Evolutionary conservation across 495 filamentous ascomycete genomes (phyloP), one percentile per base, ranked within the genome.

Genomic region (Venustampulla echinocandica): DNA sequence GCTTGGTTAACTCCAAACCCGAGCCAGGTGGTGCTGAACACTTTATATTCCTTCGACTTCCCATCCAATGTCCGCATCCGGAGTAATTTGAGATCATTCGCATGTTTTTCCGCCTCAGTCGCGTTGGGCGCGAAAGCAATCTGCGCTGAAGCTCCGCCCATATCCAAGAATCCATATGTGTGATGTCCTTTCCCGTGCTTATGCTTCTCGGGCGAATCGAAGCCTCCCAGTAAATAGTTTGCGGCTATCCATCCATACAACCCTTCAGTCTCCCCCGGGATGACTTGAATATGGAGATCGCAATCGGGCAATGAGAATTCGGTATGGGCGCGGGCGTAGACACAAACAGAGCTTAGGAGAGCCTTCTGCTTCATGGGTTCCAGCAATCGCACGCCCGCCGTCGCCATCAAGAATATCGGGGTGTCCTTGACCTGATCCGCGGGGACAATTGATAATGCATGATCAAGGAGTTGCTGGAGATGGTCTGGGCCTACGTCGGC

Each of bases 171-270:
- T 0, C 92, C 92, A 62, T 97, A 99, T 0, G 92, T 99, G 57
- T 92, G 85, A 55, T 97, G 92, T 19, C 78, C 83, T 56, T 95
- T 89, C 14, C 88, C 89, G 52, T 79, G 76, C 15, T 64, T 60
- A 54, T 93, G 86, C 19, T 75, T 66, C 20, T 77, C 70, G 0
- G 89, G 84, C n/a, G 74, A 64, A 61, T 97, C 84, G 53, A 97
- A 97, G 1, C 87, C 87, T n/a, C 86, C 89, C 24, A 99, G 68
- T 15, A 99, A 66, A 59, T 97, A 99, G 59, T 99, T 99, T n/a
- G 90, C 81, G 25, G 92, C 92, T 52, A 97, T 82, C 92, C 92
- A 99, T n/a, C 92, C 92, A 54, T 97, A 99, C 32, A 99, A 63
- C 14, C 90, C 92, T 63, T 99, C 92, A 0, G 93, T 97, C 59